Conservation (phyloP, 202 grass and related monocot genomes). For the Schoenoplectus triqueter region DNA sequence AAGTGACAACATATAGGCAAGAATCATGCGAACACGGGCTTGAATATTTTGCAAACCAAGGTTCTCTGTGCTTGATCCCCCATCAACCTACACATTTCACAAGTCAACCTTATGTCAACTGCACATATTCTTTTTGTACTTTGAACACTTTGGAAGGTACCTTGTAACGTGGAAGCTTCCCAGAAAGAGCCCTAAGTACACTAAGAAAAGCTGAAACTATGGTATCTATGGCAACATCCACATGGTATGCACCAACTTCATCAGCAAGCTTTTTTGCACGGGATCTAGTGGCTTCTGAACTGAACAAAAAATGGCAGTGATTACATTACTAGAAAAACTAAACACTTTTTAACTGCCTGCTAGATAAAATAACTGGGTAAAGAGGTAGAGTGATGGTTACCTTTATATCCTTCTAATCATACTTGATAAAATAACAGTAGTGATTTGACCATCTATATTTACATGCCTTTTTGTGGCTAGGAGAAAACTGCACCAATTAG, state of each 20-base stretch:
- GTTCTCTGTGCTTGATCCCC: slow-evolving; percentile 83
- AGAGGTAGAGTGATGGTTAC: neutral
- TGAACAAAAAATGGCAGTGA: slow-evolving; percentile 45
- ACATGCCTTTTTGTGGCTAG: no score
- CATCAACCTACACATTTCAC: slow-evolving; percentile 64
- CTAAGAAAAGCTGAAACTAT: slow-evolving; percentile 85
- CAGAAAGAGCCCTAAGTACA: slow-evolving; percentile 81
- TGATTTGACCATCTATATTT: neutral
- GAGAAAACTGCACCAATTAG: neutral
- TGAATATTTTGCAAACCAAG: slow-evolving; percentile 97
- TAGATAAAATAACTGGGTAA: neutral
- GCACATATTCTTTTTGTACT: neutral
- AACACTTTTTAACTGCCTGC: neutral
- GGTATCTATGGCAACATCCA: slow-evolving; percentile 78
- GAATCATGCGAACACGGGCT: slow-evolving; percentile 98
- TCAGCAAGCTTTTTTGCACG: slow-evolving; percentile 78
- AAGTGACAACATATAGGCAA: slow-evolving; percentile 96
- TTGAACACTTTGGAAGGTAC: slow-evolving; percentile 40
- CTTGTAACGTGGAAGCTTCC: slow-evolving; percentile 76
- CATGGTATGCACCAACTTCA: slow-evolving; percentile 87
- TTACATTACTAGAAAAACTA: slow-evolving; percentile 30
- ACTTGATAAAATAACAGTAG: neutral
- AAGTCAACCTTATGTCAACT: slow-evolving; percentile 13
- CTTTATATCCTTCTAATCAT: neutral
- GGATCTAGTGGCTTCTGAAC: slow-evolving; percentile 86